A percentile compares a stretch with the other conserved stretches of the same genome.
phyloP scores from a whole-genome alignment of 1,139 yeast genomes.

The Candida frijolesensis region DNA sequence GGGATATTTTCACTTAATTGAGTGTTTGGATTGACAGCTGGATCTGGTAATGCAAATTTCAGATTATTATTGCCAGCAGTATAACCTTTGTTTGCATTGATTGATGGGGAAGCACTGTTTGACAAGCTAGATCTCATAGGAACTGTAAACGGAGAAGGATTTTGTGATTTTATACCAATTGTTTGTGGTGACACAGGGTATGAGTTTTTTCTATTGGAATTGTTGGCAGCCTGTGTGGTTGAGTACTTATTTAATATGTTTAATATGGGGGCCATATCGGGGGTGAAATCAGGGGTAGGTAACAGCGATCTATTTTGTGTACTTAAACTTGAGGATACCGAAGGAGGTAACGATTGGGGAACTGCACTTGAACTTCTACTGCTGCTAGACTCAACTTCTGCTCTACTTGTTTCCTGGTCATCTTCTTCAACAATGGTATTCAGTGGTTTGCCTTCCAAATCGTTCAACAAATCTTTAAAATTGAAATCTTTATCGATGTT shows the following conservation, averaged over 20 bases:
- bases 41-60: constrained; percentile 42
- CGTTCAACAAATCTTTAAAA: constrained; percentile 38
- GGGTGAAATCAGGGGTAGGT: constrained; percentile 48
- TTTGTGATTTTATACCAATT: constrained; percentile 19
- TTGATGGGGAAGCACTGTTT: constrained; percentile 9
- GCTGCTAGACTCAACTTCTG: constrained; percentile 15
- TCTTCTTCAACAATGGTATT: constrained; percentile 4
- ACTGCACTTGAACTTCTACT: constrained; percentile 10
- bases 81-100: constrained; percentile 6
- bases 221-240: constrained; percentile 3
- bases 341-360: constrained; percentile 7
- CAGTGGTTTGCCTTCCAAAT: constrained; percentile 7
- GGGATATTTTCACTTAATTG: constrained; percentile 24
- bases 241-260: constrained; percentile 31
- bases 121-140: constrained; percentile 22
- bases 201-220: constrained; percentile 14
- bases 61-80: constrained; percentile 6
- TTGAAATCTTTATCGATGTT: constrained; percentile 58
- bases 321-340: constrained; percentile 11
- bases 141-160: constrained; percentile 27
- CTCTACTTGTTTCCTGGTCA: constrained; percentile 10
- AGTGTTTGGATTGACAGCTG: constrained; percentile 29
- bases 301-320: constrained; percentile 22
- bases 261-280: constrained; percentile 43
- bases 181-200: constrained; percentile 19